phyloP scores from a whole-genome alignment of 495 filamentous ascomycete species.

The Cetradonia linearis region DNA sequence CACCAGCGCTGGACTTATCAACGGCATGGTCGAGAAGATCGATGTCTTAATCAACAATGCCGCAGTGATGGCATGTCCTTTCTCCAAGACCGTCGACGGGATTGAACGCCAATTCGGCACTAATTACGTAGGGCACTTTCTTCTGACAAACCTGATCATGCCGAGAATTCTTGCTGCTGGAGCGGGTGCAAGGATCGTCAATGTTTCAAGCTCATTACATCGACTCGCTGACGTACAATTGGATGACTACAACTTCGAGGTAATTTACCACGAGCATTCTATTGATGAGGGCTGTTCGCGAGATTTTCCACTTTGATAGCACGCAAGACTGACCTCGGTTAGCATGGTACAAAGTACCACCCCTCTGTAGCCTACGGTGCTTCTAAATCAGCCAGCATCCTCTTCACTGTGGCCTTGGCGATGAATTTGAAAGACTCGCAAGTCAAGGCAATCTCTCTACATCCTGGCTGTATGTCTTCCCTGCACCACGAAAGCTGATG shows the following conservation, averaged over 20 bases:
- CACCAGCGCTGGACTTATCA: slow-evolving; percentile 37
- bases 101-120: slow-evolving; percentile 46
- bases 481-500: too few species aligned
- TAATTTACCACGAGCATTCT: background rate
- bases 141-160: slow-evolving; percentile 49
- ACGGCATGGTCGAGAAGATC: slow-evolving; percentile 38
- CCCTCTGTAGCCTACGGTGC: slow-evolving; percentile 44
- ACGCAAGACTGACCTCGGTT: slow-evolving; percentile 22
- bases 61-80: slow-evolving; percentile 49
- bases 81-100: slow-evolving; percentile 30
- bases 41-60: slow-evolving; percentile 65
- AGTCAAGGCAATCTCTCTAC: slow-evolving; percentile 32
- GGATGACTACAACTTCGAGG: slow-evolving; percentile 47
- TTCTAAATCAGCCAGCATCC: slow-evolving; percentile 52
- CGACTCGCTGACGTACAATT: slow-evolving; percentile 35
- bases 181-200: slow-evolving; percentile 24
- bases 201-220: slow-evolving; percentile 34
- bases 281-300: too few species aligned
- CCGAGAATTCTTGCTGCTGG: slow-evolving; percentile 31
- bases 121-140: slow-evolving; percentile 49
- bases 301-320: background rate
- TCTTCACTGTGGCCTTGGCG: slow-evolving; percentile 44
- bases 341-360: slow-evolving; percentile 42
- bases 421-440: slow-evolving; percentile 27
- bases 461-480: slow-evolving; percentile 34